Evolutionary conservation across 768 basidiomycete species (phyloP).

Genomic region (Inosperma sp.): DNA sequence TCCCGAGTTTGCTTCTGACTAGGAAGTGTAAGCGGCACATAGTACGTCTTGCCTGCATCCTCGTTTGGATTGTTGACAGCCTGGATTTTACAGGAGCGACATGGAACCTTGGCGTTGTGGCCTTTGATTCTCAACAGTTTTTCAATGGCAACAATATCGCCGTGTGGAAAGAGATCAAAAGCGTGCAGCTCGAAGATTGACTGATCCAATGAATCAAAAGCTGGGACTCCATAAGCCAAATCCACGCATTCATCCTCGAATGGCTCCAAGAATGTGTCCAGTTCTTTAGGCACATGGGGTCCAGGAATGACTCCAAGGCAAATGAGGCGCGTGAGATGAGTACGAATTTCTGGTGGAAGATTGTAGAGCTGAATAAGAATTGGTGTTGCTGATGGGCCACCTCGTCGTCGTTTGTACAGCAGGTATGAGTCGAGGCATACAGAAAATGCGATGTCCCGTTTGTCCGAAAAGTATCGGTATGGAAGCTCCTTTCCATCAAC

Average conservation of each 20-base stretch:
- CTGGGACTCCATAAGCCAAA: constrained; percentile 31
- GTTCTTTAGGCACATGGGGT: constrained; percentile 34
- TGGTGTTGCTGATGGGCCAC: constrained; percentile 31
- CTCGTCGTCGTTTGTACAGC: constrained; percentile 24
- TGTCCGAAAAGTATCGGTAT: constrained; percentile 32
- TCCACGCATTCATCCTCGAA: constrained; percentile 31
- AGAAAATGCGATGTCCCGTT: constrained; percentile 36
- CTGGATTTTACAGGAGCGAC: constrained; percentile 30
- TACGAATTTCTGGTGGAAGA: constrained; percentile 25
- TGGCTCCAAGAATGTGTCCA: constrained; percentile 38
- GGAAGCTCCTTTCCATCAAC: constrained; percentile 12
- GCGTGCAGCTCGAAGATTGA: constrained; percentile 5
- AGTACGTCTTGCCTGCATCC: constrained; percentile 13
- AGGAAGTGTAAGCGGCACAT: constrained; percentile 18
- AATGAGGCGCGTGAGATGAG: constrained; percentile 30
- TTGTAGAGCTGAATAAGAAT: constrained; percentile 34
- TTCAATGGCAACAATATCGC: constrained; percentile 14
- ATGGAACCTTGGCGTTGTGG: constrained; percentile 33
- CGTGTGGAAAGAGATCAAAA: constrained; percentile 5
- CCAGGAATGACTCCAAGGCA: constrained; percentile 41
- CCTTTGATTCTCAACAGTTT: constrained; percentile 31
- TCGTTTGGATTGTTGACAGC: constrained; percentile 17
- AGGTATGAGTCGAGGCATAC: constrained; percentile 38
- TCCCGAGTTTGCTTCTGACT: constrained; percentile 5
- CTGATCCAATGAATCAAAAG: constrained; percentile 17